Evolutionary conservation across 2,329 filamentous ascomycete genomes (phyloP).

Genomic region (Fusarium xyrophilum): DNA sequence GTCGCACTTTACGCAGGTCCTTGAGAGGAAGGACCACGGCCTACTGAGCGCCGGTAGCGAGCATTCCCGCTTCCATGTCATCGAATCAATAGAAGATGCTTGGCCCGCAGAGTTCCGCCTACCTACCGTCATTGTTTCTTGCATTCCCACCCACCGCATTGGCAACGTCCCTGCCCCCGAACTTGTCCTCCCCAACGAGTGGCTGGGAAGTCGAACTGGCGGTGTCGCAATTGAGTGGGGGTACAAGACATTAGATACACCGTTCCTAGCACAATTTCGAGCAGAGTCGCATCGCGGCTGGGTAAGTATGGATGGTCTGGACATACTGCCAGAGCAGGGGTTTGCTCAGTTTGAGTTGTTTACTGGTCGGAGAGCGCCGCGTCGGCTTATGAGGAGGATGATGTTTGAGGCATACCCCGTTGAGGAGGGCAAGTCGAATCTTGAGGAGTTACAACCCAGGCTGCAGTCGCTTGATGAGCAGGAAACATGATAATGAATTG

Average conservation of each 20-base stretch:
- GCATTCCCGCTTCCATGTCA: slow-evolving; percentile 61
- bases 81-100: slow-evolving; percentile 62
- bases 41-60: slow-evolving; percentile 52
- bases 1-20: slow-evolving; percentile 69
- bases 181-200: slow-evolving; percentile 71
- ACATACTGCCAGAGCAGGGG: slow-evolving; percentile 78
- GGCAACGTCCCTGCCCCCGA: slow-evolving; percentile 70
- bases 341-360: slow-evolving; percentile 85
- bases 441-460: slow-evolving; percentile 49
- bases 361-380: slow-evolving; percentile 62
- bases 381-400: slow-evolving; percentile 73
- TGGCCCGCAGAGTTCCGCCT: slow-evolving; percentile 70
- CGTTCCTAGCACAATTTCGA: slow-evolving; percentile 72
- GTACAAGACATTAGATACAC: slow-evolving; percentile 76
- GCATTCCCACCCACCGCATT: slow-evolving; percentile 74
- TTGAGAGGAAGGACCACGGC: slow-evolving; percentile 53
- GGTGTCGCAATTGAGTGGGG: slow-evolving; percentile 78
- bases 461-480: slow-evolving; percentile 41
- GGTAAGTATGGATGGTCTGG: slow-evolving; percentile 78
- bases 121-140: slow-evolving; percentile 78
- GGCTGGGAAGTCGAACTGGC: slow-evolving; percentile 75
- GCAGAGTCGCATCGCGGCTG: slow-evolving; percentile 67
- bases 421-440: slow-evolving; percentile 50
- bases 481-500: slow-evolving; percentile 31
- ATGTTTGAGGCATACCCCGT: slow-evolving; percentile 58